Evolutionary conservation across 805 yeast genomes (phyloP).

Genomic region (Brettanomyces nanus): DNA sequence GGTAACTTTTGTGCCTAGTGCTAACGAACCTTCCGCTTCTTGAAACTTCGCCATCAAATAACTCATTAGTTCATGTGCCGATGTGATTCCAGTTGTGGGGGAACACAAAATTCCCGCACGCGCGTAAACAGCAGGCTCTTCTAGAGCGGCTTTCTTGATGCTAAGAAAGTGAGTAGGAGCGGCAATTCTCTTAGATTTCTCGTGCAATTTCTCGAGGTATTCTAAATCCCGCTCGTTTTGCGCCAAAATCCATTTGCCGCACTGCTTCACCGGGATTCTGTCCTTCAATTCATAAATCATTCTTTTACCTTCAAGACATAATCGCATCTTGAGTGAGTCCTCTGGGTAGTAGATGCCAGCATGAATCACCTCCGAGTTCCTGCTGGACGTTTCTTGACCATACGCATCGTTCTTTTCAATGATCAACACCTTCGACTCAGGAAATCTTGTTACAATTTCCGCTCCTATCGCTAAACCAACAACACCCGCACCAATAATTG

Average conservation of each 20-base stretch:
- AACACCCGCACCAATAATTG: conserved; percentile 15
- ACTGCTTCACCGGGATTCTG: conserved; percentile 50
- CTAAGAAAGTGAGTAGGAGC: conserved; percentile 55
- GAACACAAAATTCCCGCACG: conserved; percentile 55
- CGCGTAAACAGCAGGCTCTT: conserved; percentile 66
- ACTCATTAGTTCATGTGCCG: conserved; percentile 69
- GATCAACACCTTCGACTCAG: conserved; percentile 43
- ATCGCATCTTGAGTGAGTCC: conserved; percentile 52
- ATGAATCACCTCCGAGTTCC: conserved; percentile 90
- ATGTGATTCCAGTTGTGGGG: conserved; percentile 78
- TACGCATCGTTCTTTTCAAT: conserved; percentile 58
- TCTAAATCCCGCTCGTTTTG: conserved; percentile 58
- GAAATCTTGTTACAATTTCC: conserved; percentile 37
- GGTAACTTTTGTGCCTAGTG: conserved; percentile 51
- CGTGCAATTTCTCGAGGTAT: conserved; percentile 45
- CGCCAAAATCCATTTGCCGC: conserved; percentile 88
- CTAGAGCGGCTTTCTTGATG: conserved; percentile 30
- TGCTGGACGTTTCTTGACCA: conserved; percentile 80
- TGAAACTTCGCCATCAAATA: conserved; percentile 50
- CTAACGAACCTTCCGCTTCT: conserved; percentile 53
- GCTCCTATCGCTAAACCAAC: conserved; percentile 55
- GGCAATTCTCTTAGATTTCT: conserved; percentile 40
- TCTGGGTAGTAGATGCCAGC: conserved; percentile 82
- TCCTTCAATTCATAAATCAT: conserved; percentile 43
- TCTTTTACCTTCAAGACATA: conserved; percentile 72